A percentile compares a stretch with the other conserved stretches of the same genome.
These are phyloP conservation scores for Scytalidium sp. DNA, from an alignment of 2,329 filamentous ascomycete genomes.

Conservation along the genomic window DNA sequence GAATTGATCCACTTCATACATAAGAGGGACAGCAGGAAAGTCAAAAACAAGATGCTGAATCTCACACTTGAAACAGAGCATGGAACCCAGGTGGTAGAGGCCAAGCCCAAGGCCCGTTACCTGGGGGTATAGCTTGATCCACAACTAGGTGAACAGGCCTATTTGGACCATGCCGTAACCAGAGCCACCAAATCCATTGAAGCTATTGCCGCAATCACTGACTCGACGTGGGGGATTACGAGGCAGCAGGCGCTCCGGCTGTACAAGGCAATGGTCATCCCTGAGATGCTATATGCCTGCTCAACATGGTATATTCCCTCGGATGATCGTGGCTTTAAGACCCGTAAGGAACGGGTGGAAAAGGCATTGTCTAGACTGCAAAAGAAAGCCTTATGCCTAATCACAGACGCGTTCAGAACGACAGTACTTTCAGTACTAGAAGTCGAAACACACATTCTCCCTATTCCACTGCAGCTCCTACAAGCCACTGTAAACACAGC, in stretches of 20 bases:
- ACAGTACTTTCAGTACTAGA: neutral
- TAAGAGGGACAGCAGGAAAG: constrained; percentile 5
- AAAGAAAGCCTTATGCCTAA: neutral
- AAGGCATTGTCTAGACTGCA: neutral
- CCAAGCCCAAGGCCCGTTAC: constrained; percentile 11
- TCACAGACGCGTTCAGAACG: neutral
- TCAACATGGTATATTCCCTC: constrained; percentile 19
- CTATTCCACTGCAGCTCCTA: neutral
- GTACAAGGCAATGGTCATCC: constrained; percentile 26
- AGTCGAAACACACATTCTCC: neutral
- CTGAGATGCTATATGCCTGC: constrained; percentile 27
- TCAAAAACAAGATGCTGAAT: neutral
- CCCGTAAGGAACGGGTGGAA: neutral
- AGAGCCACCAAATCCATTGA: constrained; percentile 8
- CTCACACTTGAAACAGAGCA: too few species aligned
- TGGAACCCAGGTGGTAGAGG: constrained; percentile 2
- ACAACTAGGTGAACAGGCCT: constrained; percentile 7
- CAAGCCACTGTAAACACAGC: neutral
- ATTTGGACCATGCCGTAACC: constrained; percentile 8
- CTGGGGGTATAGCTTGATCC: constrained; percentile 19
- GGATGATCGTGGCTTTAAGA: neutral
- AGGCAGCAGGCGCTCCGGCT: constrained; percentile 3
- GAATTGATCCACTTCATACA: constrained; percentile 24
- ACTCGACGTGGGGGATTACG: constrained; percentile 5
- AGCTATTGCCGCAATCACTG: constrained; percentile 4